Percentiles rank a stretch among this genome's conserved stretches.
Evolutionary conservation across 2,329 filamentous ascomycete genomes (phyloP).

Genomic region (Clonostachys byssicola): DNA sequence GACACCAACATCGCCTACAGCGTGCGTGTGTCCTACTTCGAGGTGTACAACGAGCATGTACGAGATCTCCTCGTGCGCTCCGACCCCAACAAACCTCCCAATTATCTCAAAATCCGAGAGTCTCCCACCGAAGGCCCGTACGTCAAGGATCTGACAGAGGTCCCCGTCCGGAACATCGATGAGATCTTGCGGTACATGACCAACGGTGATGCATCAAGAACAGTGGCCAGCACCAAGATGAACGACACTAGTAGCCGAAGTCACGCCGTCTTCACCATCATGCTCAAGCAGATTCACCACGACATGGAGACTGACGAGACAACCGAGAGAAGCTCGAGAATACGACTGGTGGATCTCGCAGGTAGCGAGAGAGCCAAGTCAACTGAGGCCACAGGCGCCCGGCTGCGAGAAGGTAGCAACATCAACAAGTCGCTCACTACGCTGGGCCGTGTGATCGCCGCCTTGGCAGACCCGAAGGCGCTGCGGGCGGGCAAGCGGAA

Average conservation of each 20-base stretch:
- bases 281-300: constrained; percentile 96
- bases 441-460: constrained; percentile 90
- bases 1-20: constrained; percentile 93
- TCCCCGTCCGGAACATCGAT: constrained; percentile 79
- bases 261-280: constrained; percentile 96
- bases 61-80: constrained; percentile 84
- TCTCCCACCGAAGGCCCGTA: constrained; percentile 94
- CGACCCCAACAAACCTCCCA: constrained; percentile 64
- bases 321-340: constrained; percentile 89
- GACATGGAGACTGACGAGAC: constrained; percentile 97
- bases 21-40: constrained; percentile 96
- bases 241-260: constrained; percentile 97
- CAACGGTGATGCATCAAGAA: constrained; percentile 81
- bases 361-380: constrained; percentile 93
- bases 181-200: constrained; percentile 93
- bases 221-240: constrained; percentile 95
- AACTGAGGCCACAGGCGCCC: constrained; percentile 88
- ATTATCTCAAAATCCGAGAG: constrained; percentile 96
- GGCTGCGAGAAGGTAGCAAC: constrained; percentile 90
- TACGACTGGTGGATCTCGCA: constrained; percentile 90
- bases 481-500: constrained; percentile 49
- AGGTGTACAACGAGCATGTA: constrained; percentile 99
- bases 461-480: constrained; percentile 69
- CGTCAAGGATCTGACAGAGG: constrained; percentile 92
- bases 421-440: constrained; percentile 99